These are phyloP conservation scores for Globisporangium barbulae DNA, from an alignment of 352 stramenopile genomes.

Conservation along the genomic window DNA sequence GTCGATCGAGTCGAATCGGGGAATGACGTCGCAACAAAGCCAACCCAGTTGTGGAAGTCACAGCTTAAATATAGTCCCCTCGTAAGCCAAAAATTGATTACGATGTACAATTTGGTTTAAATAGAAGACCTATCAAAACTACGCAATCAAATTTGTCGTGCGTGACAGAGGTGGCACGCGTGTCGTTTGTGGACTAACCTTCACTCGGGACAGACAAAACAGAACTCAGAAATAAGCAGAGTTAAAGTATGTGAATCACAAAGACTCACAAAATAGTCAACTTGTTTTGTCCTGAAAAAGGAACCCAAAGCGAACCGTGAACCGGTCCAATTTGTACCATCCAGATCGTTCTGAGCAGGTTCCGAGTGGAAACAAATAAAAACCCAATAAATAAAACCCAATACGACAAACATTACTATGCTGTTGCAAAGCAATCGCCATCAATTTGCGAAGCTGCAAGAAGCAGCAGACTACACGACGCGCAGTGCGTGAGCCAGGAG, in stretches of 20 bases:
- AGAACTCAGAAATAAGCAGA: too few species aligned
- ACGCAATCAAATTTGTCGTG: background rate
- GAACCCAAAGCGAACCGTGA: too few species aligned
- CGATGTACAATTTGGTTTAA: too few species aligned
- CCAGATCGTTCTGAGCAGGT: constrained; percentile 4
- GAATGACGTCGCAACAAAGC: constrained; percentile 1
- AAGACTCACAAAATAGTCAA: too few species aligned
- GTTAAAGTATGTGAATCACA: too few species aligned
- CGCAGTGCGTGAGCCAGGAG: background rate
- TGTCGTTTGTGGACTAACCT: too few species aligned
- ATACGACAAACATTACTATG: too few species aligned
- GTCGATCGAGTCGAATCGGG: background rate
- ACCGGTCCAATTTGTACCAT: background rate
- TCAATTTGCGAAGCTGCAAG: background rate
- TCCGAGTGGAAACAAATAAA: background rate
- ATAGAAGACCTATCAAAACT: background rate
- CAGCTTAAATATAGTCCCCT: background rate
- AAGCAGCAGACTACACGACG: background rate
- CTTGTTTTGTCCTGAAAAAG: too few species aligned
- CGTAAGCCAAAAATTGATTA: background rate
- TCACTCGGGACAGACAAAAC: too few species aligned
- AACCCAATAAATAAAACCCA: background rate
- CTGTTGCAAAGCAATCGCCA: background rate
- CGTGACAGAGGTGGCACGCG: too few species aligned
- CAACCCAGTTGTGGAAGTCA: background rate